Conservation (phyloP, 176 grass and related monocot genomes). For the Ensete ventricosum region DNA sequence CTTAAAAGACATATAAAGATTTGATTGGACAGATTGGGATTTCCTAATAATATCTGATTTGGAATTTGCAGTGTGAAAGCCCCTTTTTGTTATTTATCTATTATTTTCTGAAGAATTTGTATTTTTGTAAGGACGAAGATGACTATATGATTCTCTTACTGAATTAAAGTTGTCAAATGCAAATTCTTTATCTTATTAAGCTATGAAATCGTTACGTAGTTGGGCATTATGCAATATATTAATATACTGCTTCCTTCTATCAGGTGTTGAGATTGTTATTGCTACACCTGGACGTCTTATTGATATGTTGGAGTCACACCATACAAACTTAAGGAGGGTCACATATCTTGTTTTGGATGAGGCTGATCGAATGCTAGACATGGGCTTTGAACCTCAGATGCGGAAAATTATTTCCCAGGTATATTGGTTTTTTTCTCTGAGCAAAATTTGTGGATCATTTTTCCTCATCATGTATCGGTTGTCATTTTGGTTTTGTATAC, state of each 20-base stretch:
- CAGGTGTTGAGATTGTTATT: constrained; percentile 97
- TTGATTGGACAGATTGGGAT: too few relatives aligned
- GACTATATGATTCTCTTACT: neutral
- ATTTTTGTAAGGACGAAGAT: neutral
- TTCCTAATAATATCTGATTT: too few relatives aligned
- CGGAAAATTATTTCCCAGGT: constrained; percentile 99
- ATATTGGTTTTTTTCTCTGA: neutral
- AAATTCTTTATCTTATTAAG: neutral
- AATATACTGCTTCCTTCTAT: constrained; percentile 6
- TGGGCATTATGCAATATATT: constrained; percentile 4
- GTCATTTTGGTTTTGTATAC: too few relatives aligned
- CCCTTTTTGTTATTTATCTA: too few relatives aligned
- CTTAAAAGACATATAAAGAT: too few relatives aligned
- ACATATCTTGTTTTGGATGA: constrained; percentile 99
- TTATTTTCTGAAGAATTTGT: too few relatives aligned
- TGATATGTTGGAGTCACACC: constrained; percentile 97
- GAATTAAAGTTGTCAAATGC: neutral
- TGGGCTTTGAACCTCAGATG: constrained; percentile 98
- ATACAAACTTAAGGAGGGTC: constrained; percentile 87
- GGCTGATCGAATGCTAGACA: constrained; percentile 93
- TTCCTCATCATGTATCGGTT: neutral
- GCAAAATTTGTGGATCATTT: neutral
- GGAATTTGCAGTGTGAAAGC: too few relatives aligned
- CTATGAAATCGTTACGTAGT: neutral
- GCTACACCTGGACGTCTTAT: constrained; percentile 96